phyloP scores from a whole-genome alignment of 495 filamentous ascomycete genomes.

The Collariella sp. region DNA sequence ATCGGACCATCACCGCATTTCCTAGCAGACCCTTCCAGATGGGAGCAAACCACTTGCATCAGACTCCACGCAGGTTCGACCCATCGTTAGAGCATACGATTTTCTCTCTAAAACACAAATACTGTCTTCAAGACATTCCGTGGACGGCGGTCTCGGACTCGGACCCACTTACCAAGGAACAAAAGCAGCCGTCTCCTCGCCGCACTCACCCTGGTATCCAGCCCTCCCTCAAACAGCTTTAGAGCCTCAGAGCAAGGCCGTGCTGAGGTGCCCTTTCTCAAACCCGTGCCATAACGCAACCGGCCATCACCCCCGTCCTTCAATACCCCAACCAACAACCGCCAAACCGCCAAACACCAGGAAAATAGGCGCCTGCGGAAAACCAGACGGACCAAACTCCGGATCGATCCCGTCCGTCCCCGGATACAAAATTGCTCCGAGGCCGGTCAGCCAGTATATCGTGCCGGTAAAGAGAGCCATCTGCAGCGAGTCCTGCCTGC shows the following conservation, averaged over 20 bases:
- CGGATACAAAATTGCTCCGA: slow-evolving; percentile 42
- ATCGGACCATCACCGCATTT: no score
- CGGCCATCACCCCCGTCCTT: slow-evolving; percentile 10
- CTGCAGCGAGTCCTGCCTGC: slow-evolving; percentile 26
- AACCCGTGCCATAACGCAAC: no score
- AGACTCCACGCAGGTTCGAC: neutral
- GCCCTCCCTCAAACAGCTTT: no score
- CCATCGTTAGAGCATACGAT: no score
- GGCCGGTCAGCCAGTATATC: slow-evolving; percentile 44
- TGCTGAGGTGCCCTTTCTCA: no score
- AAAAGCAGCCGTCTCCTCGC: no score
- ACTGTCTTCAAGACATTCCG: no score
- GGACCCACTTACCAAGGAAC: no score
- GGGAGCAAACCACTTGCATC: neutral
- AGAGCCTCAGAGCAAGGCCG: no score
- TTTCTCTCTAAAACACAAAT: no score
- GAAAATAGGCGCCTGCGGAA: slow-evolving; percentile 41
- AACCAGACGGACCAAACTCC: slow-evolving; percentile 45
- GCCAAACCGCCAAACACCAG: slow-evolving; percentile 16
- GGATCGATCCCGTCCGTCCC: slow-evolving; percentile 44
- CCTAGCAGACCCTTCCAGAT: neutral
- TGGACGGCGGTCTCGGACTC: no score
- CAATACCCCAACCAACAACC: slow-evolving; percentile 29
- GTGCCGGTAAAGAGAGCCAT: slow-evolving; percentile 38
- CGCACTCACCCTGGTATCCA: no score